Evolutionary conservation across 306 rosid genomes (phyloP).

Genomic region (Fragaria vesca): DNA sequence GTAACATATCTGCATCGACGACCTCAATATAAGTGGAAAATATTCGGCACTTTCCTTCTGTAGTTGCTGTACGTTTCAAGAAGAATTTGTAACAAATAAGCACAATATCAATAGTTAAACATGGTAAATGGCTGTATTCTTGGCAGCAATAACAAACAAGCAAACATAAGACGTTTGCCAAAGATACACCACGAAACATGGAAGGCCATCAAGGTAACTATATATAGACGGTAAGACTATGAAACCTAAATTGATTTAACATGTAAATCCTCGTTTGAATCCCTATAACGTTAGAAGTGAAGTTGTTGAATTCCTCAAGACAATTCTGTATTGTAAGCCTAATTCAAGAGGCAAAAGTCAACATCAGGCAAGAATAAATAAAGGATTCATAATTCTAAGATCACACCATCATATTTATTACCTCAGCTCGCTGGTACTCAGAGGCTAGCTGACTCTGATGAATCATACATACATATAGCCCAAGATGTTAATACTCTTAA

Average conservation of each 20-base stretch:
- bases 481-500: neutral
- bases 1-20: constrained; percentile 74
- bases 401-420: neutral
- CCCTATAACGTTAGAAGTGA: too few relatives aligned
- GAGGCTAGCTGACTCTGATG: too few relatives aligned
- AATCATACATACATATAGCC: neutral
- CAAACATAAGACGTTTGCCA: neutral
- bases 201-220: neutral
- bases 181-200: neutral
- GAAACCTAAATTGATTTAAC: too few relatives aligned
- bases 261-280: too few relatives aligned
- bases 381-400: too few relatives aligned
- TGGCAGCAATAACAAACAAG: neutral
- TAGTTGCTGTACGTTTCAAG: constrained; percentile 76
- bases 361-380: neutral
- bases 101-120: constrained; percentile 16
- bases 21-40: constrained; percentile 91
- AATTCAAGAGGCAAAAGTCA: too few relatives aligned
- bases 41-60: constrained; percentile 92
- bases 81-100: constrained; percentile 56
- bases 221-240: too few relatives aligned
- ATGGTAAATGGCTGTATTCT: neutral
- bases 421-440: too few relatives aligned
- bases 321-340: too few relatives aligned
- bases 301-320: too few relatives aligned